A percentile compares a stretch with the other conserved stretches of the same genome.
Evolutionary conservation across 345 rosid species (phyloP).

Genomic region (Clarkia xantiana): DNA sequence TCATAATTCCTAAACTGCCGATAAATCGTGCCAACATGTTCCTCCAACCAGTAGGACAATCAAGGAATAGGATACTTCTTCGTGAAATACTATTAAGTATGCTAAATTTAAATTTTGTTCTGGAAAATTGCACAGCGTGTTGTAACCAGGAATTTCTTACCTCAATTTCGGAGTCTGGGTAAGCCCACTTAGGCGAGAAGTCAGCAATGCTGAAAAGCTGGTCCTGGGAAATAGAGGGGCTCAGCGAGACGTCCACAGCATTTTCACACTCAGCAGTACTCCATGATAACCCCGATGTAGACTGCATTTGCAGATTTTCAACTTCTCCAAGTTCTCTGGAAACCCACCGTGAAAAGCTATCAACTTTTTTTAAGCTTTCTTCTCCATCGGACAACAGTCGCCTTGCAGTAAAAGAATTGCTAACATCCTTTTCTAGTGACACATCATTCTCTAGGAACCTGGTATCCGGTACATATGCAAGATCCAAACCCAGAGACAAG

Average conservation of each 20-base stretch:
- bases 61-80: no score
- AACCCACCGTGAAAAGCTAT: constrained; percentile 81
- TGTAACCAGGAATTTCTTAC: constrained; percentile 14
- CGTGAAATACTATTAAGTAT: no score
- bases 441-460: constrained; percentile 30
- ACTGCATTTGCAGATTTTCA: constrained; percentile 60
- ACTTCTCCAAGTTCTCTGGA: constrained; percentile 68
- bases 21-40: no score
- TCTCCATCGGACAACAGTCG: no score
- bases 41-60: no score
- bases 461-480: constrained; percentile 25
- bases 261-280: constrained; percentile 51
- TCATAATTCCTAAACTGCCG: no score
- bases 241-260: constrained; percentile 45
- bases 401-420: constrained; percentile 21
- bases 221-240: constrained; percentile 77
- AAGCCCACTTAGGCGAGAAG: constrained; percentile 68
- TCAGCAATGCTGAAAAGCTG: constrained; percentile 74
- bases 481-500: constrained; percentile 26
- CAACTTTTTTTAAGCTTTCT: no score
- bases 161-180: constrained; percentile 50
- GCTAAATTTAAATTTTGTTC: not conserved
- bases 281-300: constrained; percentile 62
- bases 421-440: constrained; percentile 30
- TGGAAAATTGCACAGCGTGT: not conserved